Evolutionary conservation across 2,329 filamentous ascomycete genomes (phyloP), one percentile per base, ranked within the genome.

Genomic region (Stagonosporopsis tanaceti): DNA sequence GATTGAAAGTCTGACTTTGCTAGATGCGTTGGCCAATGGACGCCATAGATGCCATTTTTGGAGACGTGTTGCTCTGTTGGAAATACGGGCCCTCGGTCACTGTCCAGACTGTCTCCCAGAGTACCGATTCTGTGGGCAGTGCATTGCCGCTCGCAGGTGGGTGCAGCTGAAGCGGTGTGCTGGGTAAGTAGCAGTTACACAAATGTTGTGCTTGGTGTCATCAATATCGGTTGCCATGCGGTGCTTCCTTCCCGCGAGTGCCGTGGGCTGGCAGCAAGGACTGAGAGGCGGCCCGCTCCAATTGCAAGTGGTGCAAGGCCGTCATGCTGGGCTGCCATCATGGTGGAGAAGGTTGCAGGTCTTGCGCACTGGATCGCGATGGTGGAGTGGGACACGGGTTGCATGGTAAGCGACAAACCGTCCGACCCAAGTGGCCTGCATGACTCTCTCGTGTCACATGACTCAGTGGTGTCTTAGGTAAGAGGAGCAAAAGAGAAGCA

Each of bases 91-190:
- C 47, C 53, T 53, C 44, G 40, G n/a, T 53, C 32, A 24, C 22
- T 24, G 48, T 45, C 57, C n/a, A 45, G 22, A 57, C 12, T 12
- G 38, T 48, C 44, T 52, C 39, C 48, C 41, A 45, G 39, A 62
- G 42, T 60, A 48, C 66, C 71, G 59, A 51, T 54, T 57, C 59
- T 64, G 62, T 63, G 69, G 70, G 54, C 55, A 44, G 46, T 44
- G 34, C 14, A 57, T 53, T 57, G 51, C 57, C 53, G 60, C 44
- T 64, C 58, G 44, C 58, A 60, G 63, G 22, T 61, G 54, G 41
- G 57, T 64, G 61, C 65, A 67, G 62, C 54, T 63, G 60, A 51
- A 71, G 71, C 68, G 70, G 71, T 73, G 69, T 67, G 67, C 48
- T 52, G 60, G 65, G 62, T 59, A 61, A 56, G 64, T 60, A 50